A percentile compares a stretch with the other conserved stretches of the same genome.
These are phyloP conservation scores for Rosa hybrid DNA, from an alignment of 331 rosid species.

Conservation along the genomic window DNA sequence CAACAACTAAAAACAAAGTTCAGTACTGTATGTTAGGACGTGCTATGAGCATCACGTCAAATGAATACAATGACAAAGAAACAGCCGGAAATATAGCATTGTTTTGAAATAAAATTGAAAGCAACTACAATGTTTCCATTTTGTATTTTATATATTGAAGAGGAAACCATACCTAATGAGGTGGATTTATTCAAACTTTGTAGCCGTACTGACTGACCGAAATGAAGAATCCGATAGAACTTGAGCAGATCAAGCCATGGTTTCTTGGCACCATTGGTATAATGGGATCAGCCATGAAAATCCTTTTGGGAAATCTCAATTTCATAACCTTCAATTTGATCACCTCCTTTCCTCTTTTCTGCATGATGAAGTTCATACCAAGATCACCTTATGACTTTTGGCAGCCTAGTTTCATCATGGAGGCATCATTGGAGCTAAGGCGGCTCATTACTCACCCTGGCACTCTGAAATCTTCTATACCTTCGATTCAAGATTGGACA, in stretches of 20 bases:
- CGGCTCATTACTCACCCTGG: neutral
- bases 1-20: neutral
- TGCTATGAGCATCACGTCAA: neutral
- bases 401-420: neutral
- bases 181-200: neutral
- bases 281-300: slow-evolving; percentile 1
- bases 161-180: neutral
- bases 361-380: neutral
- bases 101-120: neutral
- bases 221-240: neutral
- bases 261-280: slow-evolving; percentile 2
- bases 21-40: neutral
- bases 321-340: neutral
- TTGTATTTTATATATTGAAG: neutral
- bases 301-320: neutral
- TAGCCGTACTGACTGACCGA: neutral
- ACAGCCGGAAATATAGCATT: neutral
- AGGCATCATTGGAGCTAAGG: neutral
- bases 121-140: neutral
- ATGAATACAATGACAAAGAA: neutral
- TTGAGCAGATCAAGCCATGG: neutral
- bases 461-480: neutral
- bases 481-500: neutral
- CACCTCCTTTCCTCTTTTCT: neutral
- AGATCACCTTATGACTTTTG: neutral